Evolutionary conservation across 2,329 filamentous ascomycete genomes (phyloP), one percentile per base, ranked within the genome.

Genomic region (Ophiostoma piceae): DNA sequence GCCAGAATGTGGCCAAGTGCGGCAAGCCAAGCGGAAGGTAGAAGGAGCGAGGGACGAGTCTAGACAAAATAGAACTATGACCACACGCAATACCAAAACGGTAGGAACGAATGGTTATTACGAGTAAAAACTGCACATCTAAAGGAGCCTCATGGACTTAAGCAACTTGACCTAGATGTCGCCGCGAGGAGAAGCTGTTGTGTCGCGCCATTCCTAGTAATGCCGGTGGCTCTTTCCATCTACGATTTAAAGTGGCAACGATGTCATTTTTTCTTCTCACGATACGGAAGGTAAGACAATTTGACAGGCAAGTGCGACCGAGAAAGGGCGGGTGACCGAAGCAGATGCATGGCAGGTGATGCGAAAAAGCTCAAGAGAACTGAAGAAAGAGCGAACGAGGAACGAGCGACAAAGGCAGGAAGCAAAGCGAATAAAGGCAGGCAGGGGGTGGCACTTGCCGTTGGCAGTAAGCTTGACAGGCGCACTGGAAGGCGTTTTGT

Each of bases 271-370:
- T 5, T 7, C 6, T 8, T 47, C 5, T 29, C 26, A 29, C 26
- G 1, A 9, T 64, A 37, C 9, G 60, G 60, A 64, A 32, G 12
- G 57, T 32, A 19, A 62, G 26, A 62, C 51, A 57, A 12, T 57
- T 26, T 57, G 9, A 26, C 51, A 57, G 22, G 22, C 51, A 57
- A 57, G 51, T 57, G 8, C 51, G n/a, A 57, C 51, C 51, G 6
- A 57, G 51, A 57, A 57, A 66, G 51, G 51, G 51, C 35, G 64
- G 39, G 39, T 67, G 43, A 67, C 39, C 4, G 11, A 47, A 22
- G 19, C 37, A 47, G 65, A 39, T 26, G 14, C 6, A 37, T 35
- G 60, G 29, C 60, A 64, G 60, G 60, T 64, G 60, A 64, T 29
- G 14, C 37, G 60, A 64, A 57, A 57, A 57, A 11, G 47, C 14